These are phyloP conservation scores for Ustilaginoidea virens DNA, from an alignment of 2,329 filamentous ascomycete species.

Conservation along the genomic window DNA sequence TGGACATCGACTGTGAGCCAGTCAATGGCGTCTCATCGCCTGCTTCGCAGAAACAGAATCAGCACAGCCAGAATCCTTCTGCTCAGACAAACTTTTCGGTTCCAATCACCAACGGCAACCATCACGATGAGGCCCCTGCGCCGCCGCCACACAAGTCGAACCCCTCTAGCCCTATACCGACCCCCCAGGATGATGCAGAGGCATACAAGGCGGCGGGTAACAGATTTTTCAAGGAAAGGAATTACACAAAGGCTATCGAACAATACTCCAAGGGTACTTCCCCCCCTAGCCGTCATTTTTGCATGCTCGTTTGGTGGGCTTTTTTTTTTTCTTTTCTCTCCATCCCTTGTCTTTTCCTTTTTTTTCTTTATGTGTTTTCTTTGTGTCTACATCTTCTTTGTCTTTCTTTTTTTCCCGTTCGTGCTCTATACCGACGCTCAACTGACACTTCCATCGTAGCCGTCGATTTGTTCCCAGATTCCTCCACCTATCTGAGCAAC, in stretches of 20 bases:
- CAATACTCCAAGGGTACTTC: conserved; percentile 84
- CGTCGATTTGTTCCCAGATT: conserved; percentile 72
- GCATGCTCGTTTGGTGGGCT: neutral
- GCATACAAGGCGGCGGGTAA: conserved; percentile 86
- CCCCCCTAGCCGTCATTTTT: neutral
- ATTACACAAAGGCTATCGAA: conserved; percentile 74
- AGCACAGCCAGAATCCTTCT: conserved; percentile 17
- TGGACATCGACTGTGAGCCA: conserved; percentile 62
- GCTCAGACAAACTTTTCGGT: conserved; percentile 32
- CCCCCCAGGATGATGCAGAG: conserved; percentile 62
- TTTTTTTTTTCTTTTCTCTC: neutral
- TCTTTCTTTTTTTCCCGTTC: neutral
- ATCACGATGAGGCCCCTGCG: conserved; percentile 35
- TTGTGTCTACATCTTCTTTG: neutral
- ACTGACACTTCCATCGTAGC: conserved; percentile 34
- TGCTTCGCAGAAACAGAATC: conserved; percentile 21
- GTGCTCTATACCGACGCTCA: neutral
- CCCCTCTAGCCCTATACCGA: conserved; percentile 40
- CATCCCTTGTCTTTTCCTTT: neutral
- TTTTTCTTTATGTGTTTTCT: neutral
- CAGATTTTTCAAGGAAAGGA: conserved; percentile 90
- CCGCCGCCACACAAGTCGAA: conserved; percentile 59
- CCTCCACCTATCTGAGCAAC: conserved; percentile 85
- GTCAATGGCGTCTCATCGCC: conserved; percentile 38
- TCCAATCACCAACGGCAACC: conserved; percentile 33